Conservation (phyloP, 495 filamentous ascomycete species). For the Aspergillus nidulans region DNA sequence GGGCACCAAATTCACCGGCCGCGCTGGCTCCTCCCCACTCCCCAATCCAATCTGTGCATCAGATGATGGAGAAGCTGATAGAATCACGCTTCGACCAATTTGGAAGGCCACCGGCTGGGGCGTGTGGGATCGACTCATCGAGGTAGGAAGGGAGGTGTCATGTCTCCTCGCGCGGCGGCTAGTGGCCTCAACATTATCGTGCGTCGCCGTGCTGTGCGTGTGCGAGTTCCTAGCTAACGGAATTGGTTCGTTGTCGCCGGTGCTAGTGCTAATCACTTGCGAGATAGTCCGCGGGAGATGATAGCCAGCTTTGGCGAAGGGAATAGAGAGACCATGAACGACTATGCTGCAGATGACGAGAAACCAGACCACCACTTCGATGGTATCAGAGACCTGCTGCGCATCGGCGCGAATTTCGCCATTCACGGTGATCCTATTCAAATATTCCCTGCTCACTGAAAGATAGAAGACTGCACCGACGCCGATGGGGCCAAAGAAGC, state of each 20-base stretch:
- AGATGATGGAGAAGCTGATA: slow-evolving; percentile 9
- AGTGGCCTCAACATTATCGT: slow-evolving; percentile 16
- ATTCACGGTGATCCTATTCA: slow-evolving; percentile 48
- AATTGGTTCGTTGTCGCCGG: slow-evolving; percentile 27
- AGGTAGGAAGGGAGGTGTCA: neutral
- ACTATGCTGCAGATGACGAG: slow-evolving; percentile 79
- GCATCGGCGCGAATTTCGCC: slow-evolving; percentile 64
- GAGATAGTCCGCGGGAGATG: slow-evolving; percentile 75
- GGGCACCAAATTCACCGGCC: slow-evolving; percentile 29
- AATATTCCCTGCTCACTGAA: slow-evolving; percentile 70
- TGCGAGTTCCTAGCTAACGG: slow-evolving; percentile 25
- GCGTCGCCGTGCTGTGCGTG: slow-evolving; percentile 38
- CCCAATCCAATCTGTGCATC: slow-evolving; percentile 21
- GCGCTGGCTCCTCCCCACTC: slow-evolving; percentile 28
- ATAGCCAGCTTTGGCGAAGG: slow-evolving; percentile 77
- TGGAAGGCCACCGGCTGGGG: slow-evolving; percentile 44
- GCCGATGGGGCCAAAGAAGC: slow-evolving; percentile 95
- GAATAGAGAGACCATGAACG: slow-evolving; percentile 82
- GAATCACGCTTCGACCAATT: slow-evolving; percentile 48
- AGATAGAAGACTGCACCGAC: slow-evolving; percentile 90
- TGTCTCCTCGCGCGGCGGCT: slow-evolving; percentile 28
- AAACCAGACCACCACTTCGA: slow-evolving; percentile 80
- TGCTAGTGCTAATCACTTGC: slow-evolving; percentile 42
- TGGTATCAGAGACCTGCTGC: slow-evolving; percentile 53
- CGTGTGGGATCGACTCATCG: slow-evolving; percentile 1